Conservation (phyloP, 129 eudicot species). For the Flaveria brownii region DNA sequence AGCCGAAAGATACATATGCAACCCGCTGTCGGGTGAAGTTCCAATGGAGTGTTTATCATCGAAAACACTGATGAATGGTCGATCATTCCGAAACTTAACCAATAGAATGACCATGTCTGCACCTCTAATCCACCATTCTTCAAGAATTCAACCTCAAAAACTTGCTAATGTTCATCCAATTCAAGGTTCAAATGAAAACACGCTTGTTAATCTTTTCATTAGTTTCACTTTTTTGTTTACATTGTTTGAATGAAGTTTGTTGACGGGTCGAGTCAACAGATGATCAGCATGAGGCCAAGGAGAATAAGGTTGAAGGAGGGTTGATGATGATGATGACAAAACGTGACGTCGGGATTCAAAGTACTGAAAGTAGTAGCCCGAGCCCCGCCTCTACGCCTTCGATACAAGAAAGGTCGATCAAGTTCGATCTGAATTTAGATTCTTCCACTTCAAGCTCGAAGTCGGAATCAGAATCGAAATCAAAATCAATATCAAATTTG, state of each 20-base stretch:
- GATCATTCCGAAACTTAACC: constrained; percentile 64
- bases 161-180: constrained; percentile 37
- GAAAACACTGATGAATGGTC: constrained; percentile 63
- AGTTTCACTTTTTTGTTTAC: neutral
- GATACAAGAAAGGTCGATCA: constrained; percentile 55
- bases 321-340: constrained; percentile 42
- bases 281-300: constrained; percentile 36
- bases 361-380: constrained; percentile 42
- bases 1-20: constrained; percentile 91
- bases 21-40: constrained; percentile 90
- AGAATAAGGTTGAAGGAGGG: constrained; percentile 28
- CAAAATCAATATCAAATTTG: constrained; percentile 19
- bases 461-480: constrained; percentile 34
- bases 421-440: constrained; percentile 34
- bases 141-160: constrained; percentile 43
- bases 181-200: constrained; percentile 36
- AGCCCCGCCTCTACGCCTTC: constrained; percentile 65
- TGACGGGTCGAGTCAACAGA: constrained; percentile 32
- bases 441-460: constrained; percentile 51
- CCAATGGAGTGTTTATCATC: constrained; percentile 93
- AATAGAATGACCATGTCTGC: constrained; percentile 84
- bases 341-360: constrained; percentile 72
- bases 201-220: neutral
- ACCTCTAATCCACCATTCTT: constrained; percentile 66
- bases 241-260: neutral